Evolutionary conservation across 148 eudicot genomes (phyloP).

Genomic region (Amaranthus palmeri): DNA sequence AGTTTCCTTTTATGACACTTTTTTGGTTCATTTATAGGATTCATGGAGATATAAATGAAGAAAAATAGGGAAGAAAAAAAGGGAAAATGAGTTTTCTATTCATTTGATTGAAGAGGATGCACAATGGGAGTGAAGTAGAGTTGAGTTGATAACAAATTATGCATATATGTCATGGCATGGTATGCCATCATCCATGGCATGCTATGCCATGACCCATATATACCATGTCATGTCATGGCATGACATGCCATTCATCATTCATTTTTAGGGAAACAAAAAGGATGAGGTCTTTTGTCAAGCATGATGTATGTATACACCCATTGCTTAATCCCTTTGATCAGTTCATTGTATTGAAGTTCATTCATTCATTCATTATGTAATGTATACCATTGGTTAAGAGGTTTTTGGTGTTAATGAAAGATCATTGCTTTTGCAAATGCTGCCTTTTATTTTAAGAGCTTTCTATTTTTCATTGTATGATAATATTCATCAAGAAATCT

Average conservation of each 20-base stretch:
- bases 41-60: conserved; percentile 18
- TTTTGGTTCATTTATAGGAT: conserved; percentile 11
- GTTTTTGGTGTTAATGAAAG: background rate
- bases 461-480: too few relatives aligned
- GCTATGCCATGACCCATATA: background rate
- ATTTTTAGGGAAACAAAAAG: background rate
- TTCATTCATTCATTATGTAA: background rate
- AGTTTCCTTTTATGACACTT: too few relatives aligned
- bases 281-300: background rate
- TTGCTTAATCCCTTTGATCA: conserved; percentile 18
- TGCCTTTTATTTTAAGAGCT: background rate
- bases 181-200: conserved; percentile 1
- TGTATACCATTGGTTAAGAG: background rate
- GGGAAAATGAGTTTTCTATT: conserved; percentile 2
- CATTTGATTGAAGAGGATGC: conserved; percentile 16
- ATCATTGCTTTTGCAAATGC: background rate
- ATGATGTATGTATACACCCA: conserved; percentile 1
- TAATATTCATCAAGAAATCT: too few relatives aligned
- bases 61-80: background rate
- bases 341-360: background rate
- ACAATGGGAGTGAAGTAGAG: conserved; percentile 24
- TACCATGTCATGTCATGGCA: background rate
- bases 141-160: background rate
- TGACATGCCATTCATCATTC: conserved; percentile 5
- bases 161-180: background rate